Conservation (phyloP, 306 rosid genomes). For the Calophaca sinica region DNA sequence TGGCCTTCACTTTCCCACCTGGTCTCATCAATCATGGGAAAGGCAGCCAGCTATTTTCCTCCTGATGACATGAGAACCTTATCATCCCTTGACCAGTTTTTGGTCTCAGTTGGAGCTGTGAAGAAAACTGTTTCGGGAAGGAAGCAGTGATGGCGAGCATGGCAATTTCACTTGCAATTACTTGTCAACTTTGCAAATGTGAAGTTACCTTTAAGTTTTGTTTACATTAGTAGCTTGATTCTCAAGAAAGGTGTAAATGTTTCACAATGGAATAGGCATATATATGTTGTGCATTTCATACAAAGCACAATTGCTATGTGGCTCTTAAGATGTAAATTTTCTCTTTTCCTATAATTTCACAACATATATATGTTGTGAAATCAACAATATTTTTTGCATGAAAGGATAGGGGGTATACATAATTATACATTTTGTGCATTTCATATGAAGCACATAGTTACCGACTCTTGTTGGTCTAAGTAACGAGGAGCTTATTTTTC, state of each 20-base stretch:
- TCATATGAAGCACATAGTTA: background rate
- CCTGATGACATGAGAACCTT: conserved; percentile 96
- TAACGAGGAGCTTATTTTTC: no score
- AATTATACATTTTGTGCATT: conserved; percentile 19
- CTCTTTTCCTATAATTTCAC: background rate
- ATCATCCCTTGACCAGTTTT: conserved; percentile 86
- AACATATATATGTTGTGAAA: conserved; percentile 17
- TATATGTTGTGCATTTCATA: conserved; percentile 26
- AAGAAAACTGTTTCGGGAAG: conserved; percentile 90
- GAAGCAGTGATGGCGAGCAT: conserved; percentile 48
- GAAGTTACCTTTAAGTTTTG: conserved; percentile 43
- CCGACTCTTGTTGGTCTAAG: no score
- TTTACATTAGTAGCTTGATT: conserved; percentile 38
- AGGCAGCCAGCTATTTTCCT: conserved; percentile 92
- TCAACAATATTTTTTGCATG: conserved; percentile 2
- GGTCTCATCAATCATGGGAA: conserved; percentile 83
- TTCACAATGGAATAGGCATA: conserved; percentile 15
- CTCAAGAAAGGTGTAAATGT: conserved; percentile 46
- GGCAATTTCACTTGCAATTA: conserved; percentile 28
- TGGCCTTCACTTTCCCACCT: conserved; percentile 75
- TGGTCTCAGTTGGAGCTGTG: conserved; percentile 92
- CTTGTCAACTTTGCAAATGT: conserved; percentile 40
- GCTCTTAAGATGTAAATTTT: conserved; percentile 1
- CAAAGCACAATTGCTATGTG: background rate
- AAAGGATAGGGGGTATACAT: background rate